Conservation (phyloP, 2,329 filamentous ascomycete genomes). For the Aspergillus sp. region DNA sequence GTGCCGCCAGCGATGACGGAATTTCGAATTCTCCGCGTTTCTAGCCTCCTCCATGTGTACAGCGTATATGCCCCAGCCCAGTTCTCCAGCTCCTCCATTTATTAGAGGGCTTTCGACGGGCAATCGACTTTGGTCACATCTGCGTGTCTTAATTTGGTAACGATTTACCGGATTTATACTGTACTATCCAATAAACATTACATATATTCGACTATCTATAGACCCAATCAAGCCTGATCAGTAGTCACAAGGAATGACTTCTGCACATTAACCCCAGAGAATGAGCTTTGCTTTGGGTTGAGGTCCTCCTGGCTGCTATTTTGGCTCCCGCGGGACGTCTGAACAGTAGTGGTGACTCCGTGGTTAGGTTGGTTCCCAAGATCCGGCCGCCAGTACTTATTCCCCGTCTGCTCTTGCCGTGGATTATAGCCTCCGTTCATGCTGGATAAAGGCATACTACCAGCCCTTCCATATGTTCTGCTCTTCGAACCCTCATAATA, state of each 20-base stretch:
- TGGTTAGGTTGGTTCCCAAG: slow-evolving; percentile 26
- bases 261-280: slow-evolving; percentile 34
- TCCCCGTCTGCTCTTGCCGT: slow-evolving; percentile 16
- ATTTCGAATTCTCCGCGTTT: slow-evolving; percentile 17
- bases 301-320: slow-evolving; percentile 36
- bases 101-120: too few species aligned
- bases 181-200: neutral
- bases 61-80: too few species aligned
- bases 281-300: slow-evolving; percentile 25
- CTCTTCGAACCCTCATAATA: slow-evolving; percentile 25
- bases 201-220: slow-evolving; percentile 1
- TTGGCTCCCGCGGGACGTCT: slow-evolving; percentile 26
- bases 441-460: slow-evolving; percentile 33
- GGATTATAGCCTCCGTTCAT: slow-evolving; percentile 22
- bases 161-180: neutral
- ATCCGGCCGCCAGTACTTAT: slow-evolving; percentile 34
- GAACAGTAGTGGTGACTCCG: slow-evolving; percentile 29
- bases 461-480: slow-evolving; percentile 21
- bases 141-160: neutral
- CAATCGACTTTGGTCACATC: too few species aligned
- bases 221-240: slow-evolving; percentile 15
- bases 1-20: slow-evolving; percentile 20
- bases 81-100: too few species aligned
- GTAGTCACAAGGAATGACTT: slow-evolving; percentile 35
- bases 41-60: neutral